Evolutionary conservation across 495 filamentous ascomycete species (phyloP).

Genomic region (Lasiosphaeria ovina): DNA sequence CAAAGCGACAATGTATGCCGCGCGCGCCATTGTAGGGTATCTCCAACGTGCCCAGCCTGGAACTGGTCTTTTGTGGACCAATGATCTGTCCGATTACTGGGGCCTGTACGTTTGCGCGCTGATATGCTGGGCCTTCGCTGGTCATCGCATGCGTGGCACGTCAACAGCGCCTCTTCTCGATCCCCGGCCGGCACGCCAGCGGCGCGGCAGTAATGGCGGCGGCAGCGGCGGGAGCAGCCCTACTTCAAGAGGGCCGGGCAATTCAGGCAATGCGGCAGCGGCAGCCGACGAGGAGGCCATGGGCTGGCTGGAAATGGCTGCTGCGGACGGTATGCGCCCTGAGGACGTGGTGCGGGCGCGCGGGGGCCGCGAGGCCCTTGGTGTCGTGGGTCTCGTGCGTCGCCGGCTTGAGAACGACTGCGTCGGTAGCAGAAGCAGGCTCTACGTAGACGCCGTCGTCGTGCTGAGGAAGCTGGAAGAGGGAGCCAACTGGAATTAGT

Average conservation of each 20-base stretch:
- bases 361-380: conserved; percentile 32
- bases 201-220: conserved; percentile 45
- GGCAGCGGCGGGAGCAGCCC: conserved; percentile 66
- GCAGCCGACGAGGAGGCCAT: conserved; percentile 45
- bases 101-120: conserved; percentile 47
- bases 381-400: conserved; percentile 40
- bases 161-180: conserved; percentile 56
- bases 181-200: conserved; percentile 42
- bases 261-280: conserved; percentile 18
- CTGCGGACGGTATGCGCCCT: conserved; percentile 45
- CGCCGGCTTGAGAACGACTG: conserved; percentile 41
- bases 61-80: conserved; percentile 18
- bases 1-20: conserved; percentile 32
- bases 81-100: conserved; percentile 49
- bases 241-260: conserved; percentile 42
- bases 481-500: conserved; percentile 34
- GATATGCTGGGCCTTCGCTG: conserved; percentile 45
- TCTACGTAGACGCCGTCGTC: conserved; percentile 45
- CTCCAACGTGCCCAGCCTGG: conserved; percentile 12
- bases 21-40: conserved; percentile 31
- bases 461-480: conserved; percentile 47
- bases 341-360: conserved; percentile 31
- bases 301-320: conserved; percentile 63
- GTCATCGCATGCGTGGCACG: conserved; percentile 27
- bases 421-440: conserved; percentile 34